These are phyloP conservation scores for Colletotrichum sp. DNA, from an alignment of 2,329 filamentous ascomycete genomes.

Conservation along the genomic window DNA sequence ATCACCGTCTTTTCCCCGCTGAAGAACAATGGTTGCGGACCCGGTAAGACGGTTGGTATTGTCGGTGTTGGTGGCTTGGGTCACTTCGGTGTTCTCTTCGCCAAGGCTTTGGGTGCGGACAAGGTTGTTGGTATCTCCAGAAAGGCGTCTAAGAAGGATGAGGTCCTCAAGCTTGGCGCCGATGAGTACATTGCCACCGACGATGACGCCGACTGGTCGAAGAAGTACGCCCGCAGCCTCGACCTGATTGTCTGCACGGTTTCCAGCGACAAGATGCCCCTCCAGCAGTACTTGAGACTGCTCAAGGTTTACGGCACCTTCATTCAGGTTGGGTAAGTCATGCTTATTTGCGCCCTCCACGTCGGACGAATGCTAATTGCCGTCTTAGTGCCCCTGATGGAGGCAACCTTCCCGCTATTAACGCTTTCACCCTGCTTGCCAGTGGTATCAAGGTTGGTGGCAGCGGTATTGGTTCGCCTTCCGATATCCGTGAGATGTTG, in stretches of 20 bases:
- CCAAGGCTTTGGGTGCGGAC: constrained; percentile 69
- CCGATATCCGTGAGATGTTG: constrained; percentile 62
- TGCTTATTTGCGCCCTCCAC: background rate
- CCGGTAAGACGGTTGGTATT: constrained; percentile 70
- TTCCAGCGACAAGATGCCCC: constrained; percentile 46
- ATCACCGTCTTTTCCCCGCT: constrained; percentile 72
- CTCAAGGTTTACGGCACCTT: constrained; percentile 26
- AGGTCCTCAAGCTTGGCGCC: constrained; percentile 62
- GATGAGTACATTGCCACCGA: constrained; percentile 49
- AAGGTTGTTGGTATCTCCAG: constrained; percentile 65
- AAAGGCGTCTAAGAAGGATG: constrained; percentile 55
- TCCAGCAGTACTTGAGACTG: constrained; percentile 65
- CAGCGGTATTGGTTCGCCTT: constrained; percentile 41
- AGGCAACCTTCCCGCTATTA: constrained; percentile 38
- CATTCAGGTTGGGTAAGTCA: constrained; percentile 28
- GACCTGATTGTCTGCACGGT: constrained; percentile 67
- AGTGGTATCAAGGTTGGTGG: constrained; percentile 56
- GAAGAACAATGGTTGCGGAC: constrained; percentile 65
- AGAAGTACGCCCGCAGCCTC: constrained; percentile 53
- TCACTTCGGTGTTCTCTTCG: constrained; percentile 72
- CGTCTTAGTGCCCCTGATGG: constrained; percentile 56
- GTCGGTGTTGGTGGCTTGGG: constrained; percentile 73
- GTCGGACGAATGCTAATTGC: background rate
- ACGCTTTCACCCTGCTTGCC: constrained; percentile 59
- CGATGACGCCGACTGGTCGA: constrained; percentile 60